Conservation (phyloP, 257 asterid genomes). For the Mentha longifolia region DNA sequence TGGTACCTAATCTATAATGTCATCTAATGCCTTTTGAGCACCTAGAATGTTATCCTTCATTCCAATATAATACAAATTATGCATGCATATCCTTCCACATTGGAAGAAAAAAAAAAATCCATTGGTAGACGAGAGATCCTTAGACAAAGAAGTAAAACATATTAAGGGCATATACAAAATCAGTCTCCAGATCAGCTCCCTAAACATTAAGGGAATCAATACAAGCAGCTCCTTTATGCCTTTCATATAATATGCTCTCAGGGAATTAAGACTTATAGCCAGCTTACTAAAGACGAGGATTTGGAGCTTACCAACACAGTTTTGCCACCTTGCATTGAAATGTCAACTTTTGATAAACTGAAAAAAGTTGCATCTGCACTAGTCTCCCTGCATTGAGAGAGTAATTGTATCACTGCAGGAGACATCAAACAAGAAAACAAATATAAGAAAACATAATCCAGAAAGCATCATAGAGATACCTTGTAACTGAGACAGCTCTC, state of each 20-base stretch:
- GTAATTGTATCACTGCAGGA: conserved; percentile 31
- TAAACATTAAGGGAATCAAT: conserved; percentile 10
- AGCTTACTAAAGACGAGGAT: conserved; percentile 24
- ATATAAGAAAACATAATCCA: conserved; percentile 18
- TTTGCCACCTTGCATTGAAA: conserved; percentile 72
- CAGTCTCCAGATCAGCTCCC: conserved; percentile 19
- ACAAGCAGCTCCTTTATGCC: not conserved
- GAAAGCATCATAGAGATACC: conserved; percentile 53
- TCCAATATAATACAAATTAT: not conserved
- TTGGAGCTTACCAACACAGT: conserved; percentile 65
- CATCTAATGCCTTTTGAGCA: conserved; percentile 13
- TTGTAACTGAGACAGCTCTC: conserved; percentile 48
- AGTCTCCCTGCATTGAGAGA: conserved; percentile 60
- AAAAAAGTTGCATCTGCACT: conserved; percentile 58
- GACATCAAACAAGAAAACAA: conserved; percentile 18
- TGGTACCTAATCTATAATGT: not conserved
- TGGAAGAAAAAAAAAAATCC: too few relatives aligned
- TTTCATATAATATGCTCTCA: conserved; percentile 1
- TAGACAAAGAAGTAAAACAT: not conserved
- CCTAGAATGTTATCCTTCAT: conserved; percentile 10
- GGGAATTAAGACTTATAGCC: conserved; percentile 18
- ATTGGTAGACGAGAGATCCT: not conserved
- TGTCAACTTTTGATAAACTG: conserved; percentile 71
- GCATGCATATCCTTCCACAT: not conserved
- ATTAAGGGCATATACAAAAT: too few relatives aligned